These are phyloP conservation scores for Cryphonectria carpinicola DNA, from an alignment of 2,329 filamentous ascomycete genomes.

Conservation along the genomic window DNA sequence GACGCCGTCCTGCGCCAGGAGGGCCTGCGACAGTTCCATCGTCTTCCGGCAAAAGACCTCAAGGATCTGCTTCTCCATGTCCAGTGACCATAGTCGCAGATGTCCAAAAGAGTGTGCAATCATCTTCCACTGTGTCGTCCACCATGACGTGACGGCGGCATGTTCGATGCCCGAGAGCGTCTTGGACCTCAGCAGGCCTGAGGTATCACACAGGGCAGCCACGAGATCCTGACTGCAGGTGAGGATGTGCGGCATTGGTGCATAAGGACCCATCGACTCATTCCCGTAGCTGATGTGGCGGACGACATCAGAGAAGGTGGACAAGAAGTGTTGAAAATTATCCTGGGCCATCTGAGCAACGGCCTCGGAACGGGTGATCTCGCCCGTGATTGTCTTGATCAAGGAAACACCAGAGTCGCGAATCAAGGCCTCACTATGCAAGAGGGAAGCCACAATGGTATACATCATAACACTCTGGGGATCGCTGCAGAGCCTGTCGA, in stretches of 20 bases:
- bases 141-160: slow-evolving; percentile 73
- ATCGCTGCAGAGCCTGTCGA: slow-evolving; percentile 71
- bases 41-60: slow-evolving; percentile 91
- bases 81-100: slow-evolving; percentile 82
- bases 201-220: slow-evolving; percentile 58
- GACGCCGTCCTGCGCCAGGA: slow-evolving; percentile 84
- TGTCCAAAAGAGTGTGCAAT: slow-evolving; percentile 80
- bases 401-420: slow-evolving; percentile 81
- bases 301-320: slow-evolving; percentile 49
- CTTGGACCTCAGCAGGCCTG: slow-evolving; percentile 59
- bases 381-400: slow-evolving; percentile 78
- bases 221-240: slow-evolving; percentile 62
- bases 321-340: slow-evolving; percentile 49
- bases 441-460: slow-evolving; percentile 76
- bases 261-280: slow-evolving; percentile 53
- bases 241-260: slow-evolving; percentile 60
- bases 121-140: slow-evolving; percentile 82
- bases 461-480: slow-evolving; percentile 64
- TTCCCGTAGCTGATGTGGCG: slow-evolving; percentile 47
- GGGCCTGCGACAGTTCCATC: slow-evolving; percentile 87
- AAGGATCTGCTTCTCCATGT: slow-evolving; percentile 77
- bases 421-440: slow-evolving; percentile 79
- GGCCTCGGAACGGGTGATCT: slow-evolving; percentile 58
- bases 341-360: slow-evolving; percentile 50
- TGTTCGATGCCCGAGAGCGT: slow-evolving; percentile 64